Percentiles rank a stretch among this genome's conserved stretches.
These are phyloP conservation scores for Nymphaea colorata DNA, from an alignment of 164 flowering plant species.

Conservation along the genomic window DNA sequence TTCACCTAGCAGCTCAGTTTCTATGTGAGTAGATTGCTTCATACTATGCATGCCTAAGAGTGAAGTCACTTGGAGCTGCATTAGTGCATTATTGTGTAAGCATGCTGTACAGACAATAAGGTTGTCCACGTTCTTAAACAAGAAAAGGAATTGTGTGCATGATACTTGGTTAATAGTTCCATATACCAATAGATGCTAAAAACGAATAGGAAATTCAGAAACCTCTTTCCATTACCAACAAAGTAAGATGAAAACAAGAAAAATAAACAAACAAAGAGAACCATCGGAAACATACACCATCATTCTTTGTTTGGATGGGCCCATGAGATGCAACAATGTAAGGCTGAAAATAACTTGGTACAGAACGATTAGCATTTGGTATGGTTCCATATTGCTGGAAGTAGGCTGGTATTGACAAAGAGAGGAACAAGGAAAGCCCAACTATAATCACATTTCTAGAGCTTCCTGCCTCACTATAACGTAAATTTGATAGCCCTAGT, in stretches of 20 bases:
- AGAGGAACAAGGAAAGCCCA: slow-evolving; percentile 83
- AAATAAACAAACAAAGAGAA: slow-evolving; percentile 1
- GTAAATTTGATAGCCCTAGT: slow-evolving; percentile 83
- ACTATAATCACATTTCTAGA: slow-evolving; percentile 94
- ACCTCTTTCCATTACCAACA: too few relatives aligned
- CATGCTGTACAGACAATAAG: too few relatives aligned
- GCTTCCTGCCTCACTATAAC: slow-evolving; percentile 98
- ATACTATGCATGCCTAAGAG: too few relatives aligned
- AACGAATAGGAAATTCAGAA: too few relatives aligned
- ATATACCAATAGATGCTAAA: too few relatives aligned
- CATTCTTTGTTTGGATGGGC: slow-evolving; percentile 55
- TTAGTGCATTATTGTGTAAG: too few relatives aligned
- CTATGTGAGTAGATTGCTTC: too few relatives aligned
- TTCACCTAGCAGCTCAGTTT: too few relatives aligned
- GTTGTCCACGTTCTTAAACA: too few relatives aligned
- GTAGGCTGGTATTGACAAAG: slow-evolving; percentile 85
- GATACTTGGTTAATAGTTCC: too few relatives aligned
- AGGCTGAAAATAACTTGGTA: slow-evolving; percentile 91
- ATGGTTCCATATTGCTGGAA: slow-evolving; percentile 91
- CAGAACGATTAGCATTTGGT: slow-evolving; percentile 62
- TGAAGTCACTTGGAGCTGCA: too few relatives aligned
- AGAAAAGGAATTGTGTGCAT: too few relatives aligned
- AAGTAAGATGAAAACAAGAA: neutral
- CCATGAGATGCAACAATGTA: slow-evolving; percentile 95
- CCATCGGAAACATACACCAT: slow-evolving; percentile 55